Evolutionary conservation across 164 flowering plant genomes (phyloP), one percentile per base, ranked within the genome.

Genomic region (Vitis riparia): DNA sequence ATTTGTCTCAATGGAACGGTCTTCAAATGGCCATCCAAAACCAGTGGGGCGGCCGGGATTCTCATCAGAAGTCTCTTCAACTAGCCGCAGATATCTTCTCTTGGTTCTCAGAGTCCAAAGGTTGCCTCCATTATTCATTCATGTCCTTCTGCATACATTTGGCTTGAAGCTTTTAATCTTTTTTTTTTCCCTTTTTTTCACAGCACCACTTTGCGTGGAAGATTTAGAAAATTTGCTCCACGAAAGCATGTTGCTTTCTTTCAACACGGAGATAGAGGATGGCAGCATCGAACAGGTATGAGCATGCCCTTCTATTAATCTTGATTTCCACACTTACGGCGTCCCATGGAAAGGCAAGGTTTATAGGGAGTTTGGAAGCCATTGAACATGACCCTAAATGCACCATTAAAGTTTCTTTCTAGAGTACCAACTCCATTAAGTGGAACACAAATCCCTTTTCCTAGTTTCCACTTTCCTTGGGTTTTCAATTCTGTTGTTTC

Each of bases 181-280:
- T 9, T 17, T n/a, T 47, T 27, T 1, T 51, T 8, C 15, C 6
- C 13, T 15, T 51, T 61, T 2, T 1, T 13, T 72, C 55, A 49
- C 78, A 82, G 88, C 32, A 13, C 62, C 68, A 7, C 37, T 77
- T n/a, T 32, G 67, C 50, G 62, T 60, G 48, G 88, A 85, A 55
- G 86, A 85, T 59, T 62, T 85, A 47, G 88, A 85, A 63, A 82
- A 55, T 71, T 51, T 79, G 63, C 69, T 85, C 50, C 83, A 85
- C 64, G 88, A 85, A 72, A 71, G 71, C 55, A 47, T 83, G 81
- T 55, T 82, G 29, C 76, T 85, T 44, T 71, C 86, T 59, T 82
- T 85, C 76, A 85, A 83, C 71, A 85, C 88, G 19, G 88, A 85
- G 69, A 82, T 85, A 14, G 86, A 82, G 27, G 88, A 85, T 64